Percentiles rank a stretch among this genome's conserved stretches.
These are phyloP conservation scores for Acacia confusa DNA, from an alignment of 306 rosid species.

Conservation along the genomic window DNA sequence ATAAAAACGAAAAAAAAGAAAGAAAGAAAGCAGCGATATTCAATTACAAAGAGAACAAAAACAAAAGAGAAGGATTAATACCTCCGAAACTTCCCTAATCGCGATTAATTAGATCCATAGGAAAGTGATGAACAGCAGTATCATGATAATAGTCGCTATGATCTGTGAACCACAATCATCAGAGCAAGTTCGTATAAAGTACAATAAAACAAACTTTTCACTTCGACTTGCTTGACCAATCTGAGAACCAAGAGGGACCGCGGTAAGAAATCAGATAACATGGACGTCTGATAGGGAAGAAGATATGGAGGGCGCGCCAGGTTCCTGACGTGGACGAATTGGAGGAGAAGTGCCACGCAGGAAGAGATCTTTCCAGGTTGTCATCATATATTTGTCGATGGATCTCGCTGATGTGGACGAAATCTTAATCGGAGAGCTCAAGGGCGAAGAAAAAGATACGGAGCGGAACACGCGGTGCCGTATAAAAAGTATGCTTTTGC, in stretches of 20 bases:
- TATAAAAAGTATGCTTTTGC: background rate
- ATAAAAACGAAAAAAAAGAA: background rate
- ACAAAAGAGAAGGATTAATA: too few species aligned
- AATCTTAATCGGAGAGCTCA: slow-evolving; percentile 43
- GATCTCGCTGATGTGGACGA: slow-evolving; percentile 32
- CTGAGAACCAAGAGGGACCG: background rate
- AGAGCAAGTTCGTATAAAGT: background rate
- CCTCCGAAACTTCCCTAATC: too few species aligned
- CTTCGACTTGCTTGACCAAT: slow-evolving; percentile 2
- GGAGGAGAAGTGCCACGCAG: slow-evolving; percentile 27
- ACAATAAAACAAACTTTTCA: background rate
- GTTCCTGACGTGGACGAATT: slow-evolving; percentile 37
- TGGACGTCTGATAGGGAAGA: background rate
- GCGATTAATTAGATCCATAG: too few species aligned
- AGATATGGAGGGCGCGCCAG: background rate
- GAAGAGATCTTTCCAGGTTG: slow-evolving; percentile 49
- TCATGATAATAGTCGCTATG: background rate
- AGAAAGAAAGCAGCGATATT: background rate
- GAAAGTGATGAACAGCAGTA: too few species aligned
- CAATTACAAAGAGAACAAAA: too few species aligned
- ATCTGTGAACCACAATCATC: background rate
- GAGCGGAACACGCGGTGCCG: slow-evolving; percentile 25
- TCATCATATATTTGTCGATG: background rate
- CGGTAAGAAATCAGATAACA: background rate
- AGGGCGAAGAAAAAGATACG: slow-evolving; percentile 14